These are phyloP conservation scores for Warburgia ugandensis DNA, from an alignment of 164 flowering plant species.

Conservation along the genomic window DNA sequence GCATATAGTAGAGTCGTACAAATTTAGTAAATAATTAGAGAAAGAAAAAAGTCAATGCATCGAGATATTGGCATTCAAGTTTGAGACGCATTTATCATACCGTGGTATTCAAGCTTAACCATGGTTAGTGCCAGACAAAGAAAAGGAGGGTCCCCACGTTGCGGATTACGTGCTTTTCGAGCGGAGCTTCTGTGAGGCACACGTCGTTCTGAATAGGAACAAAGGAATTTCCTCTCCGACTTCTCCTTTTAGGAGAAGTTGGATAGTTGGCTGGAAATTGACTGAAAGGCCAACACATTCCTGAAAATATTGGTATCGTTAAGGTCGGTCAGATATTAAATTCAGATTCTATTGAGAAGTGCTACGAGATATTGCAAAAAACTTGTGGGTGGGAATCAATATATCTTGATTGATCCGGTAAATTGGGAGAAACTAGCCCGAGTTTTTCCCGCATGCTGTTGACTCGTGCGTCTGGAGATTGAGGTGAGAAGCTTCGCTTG, in stretches of 20 bases:
- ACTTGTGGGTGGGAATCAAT: too few relatives aligned
- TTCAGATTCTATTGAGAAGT: too few relatives aligned
- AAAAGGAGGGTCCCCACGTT: not conserved
- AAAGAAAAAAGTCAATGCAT: not conserved
- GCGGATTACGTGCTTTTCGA: slow-evolving; percentile 4
- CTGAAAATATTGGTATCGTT: too few relatives aligned
- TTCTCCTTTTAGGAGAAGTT: not conserved
- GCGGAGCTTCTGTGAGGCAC: not conserved
- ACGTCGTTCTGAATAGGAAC: not conserved
- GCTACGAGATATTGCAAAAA: too few relatives aligned
- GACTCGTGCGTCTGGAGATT: not conserved
- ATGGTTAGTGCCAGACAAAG: not conserved
- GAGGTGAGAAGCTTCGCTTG: slow-evolving; percentile 1
- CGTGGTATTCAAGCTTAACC: not conserved
- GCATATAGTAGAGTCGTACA: not conserved
- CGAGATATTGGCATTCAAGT: too few relatives aligned
- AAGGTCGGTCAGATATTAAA: too few relatives aligned
- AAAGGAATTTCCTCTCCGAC: not conserved
- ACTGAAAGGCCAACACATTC: not conserved
- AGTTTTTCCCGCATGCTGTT: not conserved
- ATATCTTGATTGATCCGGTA: too few relatives aligned
- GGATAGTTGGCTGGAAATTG: not conserved
- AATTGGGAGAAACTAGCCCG: not conserved
- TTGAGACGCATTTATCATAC: not conserved
- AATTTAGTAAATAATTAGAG: not conserved